A percentile compares a stretch with the other conserved stretches of the same genome.
Evolutionary conservation across 768 basidiomycete species (phyloP).

Genomic region (Termitomyces sp.): DNA sequence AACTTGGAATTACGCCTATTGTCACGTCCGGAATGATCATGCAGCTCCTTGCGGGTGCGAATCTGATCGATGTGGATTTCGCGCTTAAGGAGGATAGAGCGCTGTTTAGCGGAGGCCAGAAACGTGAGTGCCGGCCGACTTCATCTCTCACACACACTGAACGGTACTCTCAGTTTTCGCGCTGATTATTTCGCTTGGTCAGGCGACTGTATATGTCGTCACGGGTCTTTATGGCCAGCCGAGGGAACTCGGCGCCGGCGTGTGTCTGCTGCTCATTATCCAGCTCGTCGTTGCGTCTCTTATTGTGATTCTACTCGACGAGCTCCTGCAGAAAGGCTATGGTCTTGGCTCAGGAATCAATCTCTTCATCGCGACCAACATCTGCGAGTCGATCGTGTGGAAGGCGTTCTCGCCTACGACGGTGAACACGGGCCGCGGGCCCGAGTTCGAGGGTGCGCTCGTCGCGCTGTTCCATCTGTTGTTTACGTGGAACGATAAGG

Average conservation of each 20-base stretch:
- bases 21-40: constrained; percentile 99
- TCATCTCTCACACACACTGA: not conserved
- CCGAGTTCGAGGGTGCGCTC: constrained; percentile 97
- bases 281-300: constrained; percentile 92
- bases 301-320: constrained; percentile 97
- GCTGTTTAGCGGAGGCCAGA: constrained; percentile 94
- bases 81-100: constrained; percentile 95
- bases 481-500: constrained; percentile 98
- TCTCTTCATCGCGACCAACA: constrained; percentile 99
- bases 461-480: constrained; percentile 96
- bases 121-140: constrained; percentile 58
- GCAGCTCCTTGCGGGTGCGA: constrained; percentile 97
- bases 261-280: constrained; percentile 94
- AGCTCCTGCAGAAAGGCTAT: constrained; percentile 98
- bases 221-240: constrained; percentile 97
- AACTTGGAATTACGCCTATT: constrained; percentile 96
- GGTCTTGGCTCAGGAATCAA: constrained; percentile 98
- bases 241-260: constrained; percentile 89
- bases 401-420: constrained; percentile 99
- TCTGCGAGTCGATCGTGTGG: constrained; percentile 99
- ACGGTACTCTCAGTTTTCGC: constrained; percentile 72
- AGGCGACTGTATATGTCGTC: constrained; percentile 95
- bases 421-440: constrained; percentile 95
- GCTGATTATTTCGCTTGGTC: constrained; percentile 92
- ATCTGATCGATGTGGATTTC: constrained; percentile 97